phyloP scores from a whole-genome alignment of 192 early-diverging fungal species.

The Entophlyctis helioformis region DNA sequence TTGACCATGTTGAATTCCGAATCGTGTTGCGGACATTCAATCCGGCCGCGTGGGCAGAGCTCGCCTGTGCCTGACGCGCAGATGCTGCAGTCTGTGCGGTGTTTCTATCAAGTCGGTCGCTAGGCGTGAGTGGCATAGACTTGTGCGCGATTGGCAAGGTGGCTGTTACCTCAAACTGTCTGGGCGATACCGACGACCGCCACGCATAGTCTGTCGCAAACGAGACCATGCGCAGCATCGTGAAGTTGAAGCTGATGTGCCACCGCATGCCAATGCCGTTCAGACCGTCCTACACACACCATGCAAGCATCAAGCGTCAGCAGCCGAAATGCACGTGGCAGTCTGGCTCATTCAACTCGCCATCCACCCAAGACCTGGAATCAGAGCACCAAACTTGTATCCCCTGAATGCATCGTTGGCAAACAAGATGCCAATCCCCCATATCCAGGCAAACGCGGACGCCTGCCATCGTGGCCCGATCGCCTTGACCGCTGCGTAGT shows the following conservation, averaged over 20 bases:
- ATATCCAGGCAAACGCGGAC: constrained; percentile 68
- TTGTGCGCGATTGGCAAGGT: too few relatives aligned
- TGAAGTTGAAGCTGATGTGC: constrained; percentile 84
- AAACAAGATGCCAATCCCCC: constrained; percentile 70
- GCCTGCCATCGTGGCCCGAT: constrained; percentile 38
- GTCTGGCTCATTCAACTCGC: too few relatives aligned
- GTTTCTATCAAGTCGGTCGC: too few relatives aligned
- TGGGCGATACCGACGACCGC: constrained; percentile 13
- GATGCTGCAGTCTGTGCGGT: too few relatives aligned
- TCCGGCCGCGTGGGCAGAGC: constrained; percentile 3
- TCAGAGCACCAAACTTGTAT: constrained; percentile 48
- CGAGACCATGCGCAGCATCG: constrained; percentile 79
- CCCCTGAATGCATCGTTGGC: constrained; percentile 63
- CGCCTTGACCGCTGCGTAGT: constrained; percentile 51
- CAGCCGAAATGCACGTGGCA: too few relatives aligned
- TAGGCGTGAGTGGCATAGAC: too few relatives aligned
- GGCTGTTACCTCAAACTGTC: too few relatives aligned
- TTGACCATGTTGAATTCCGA: constrained; percentile 66
- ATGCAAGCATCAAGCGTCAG: neutral
- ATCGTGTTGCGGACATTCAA: neutral
- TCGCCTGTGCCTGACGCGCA: too few relatives aligned
- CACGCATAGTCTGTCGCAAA: constrained; percentile 93
- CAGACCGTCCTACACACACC: constrained; percentile 39
- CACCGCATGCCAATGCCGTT: constrained; percentile 68
- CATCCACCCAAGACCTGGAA: constrained; percentile 45